Conservation (phyloP, 2,329 filamentous ascomycete species). For the Iodosphaeria phyllophila region DNA sequence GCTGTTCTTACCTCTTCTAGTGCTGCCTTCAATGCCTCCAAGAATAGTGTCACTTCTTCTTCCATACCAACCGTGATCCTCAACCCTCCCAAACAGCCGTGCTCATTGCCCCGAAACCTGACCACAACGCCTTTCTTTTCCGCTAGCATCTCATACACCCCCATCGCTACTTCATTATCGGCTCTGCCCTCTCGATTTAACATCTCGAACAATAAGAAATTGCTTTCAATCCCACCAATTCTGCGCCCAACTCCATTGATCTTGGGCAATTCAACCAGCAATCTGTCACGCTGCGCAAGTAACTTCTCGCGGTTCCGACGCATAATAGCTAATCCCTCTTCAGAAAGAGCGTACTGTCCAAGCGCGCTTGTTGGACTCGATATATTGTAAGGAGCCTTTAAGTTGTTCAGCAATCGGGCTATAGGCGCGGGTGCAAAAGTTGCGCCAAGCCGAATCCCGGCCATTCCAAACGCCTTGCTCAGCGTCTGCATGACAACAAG, state of each 20-base stretch:
- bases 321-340: constrained; percentile 56
- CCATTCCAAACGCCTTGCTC: constrained; percentile 93
- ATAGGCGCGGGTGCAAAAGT: constrained; percentile 64
- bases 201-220: constrained; percentile 86
- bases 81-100: constrained; percentile 74
- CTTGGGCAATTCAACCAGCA: constrained; percentile 54
- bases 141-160: constrained; percentile 69
- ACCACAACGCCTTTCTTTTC: constrained; percentile 82
- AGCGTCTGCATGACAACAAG: constrained; percentile 95
- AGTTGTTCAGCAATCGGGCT: constrained; percentile 64
- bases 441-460: constrained; percentile 76
- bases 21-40: constrained; percentile 42
- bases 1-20: constrained; percentile 31
- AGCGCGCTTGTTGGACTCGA: constrained; percentile 72
- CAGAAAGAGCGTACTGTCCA: constrained; percentile 52
- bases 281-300: constrained; percentile 54
- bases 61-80: constrained; percentile 87
- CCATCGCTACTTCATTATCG: constrained; percentile 59
- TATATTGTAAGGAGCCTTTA: constrained; percentile 96
- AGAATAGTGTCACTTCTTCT: constrained; percentile 61
- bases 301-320: constrained; percentile 48
- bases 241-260: constrained; percentile 67
- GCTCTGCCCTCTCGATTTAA: constrained; percentile 53
- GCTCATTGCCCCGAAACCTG: constrained; percentile 80
- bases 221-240: constrained; percentile 62